Base-by-base conservation (phyloP, 1,139 yeast species). In the Zygoascus sp. region DNA sequence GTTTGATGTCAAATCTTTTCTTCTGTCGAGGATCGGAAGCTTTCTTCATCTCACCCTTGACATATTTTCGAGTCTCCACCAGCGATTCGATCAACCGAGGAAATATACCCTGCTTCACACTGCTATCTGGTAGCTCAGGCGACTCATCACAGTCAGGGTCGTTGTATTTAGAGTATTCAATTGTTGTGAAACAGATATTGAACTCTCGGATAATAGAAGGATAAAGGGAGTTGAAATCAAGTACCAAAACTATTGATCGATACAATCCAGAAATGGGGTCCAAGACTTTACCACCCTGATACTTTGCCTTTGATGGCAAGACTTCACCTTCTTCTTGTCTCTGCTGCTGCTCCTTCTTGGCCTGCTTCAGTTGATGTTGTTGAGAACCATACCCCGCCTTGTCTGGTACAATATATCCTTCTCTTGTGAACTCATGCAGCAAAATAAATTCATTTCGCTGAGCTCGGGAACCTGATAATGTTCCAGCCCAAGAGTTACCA, bases 141-240 rank as follows among this genome's bases (percentile, higher is more conserved):
- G 80, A 83, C 46, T 80, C 83, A 15, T 79, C 83, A 10, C 39
- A 37, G 52, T 80, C 82, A 13, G 72, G 73, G 20, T 75, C 73
- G 42, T 50, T 49, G 51, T 59, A 56, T 7, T 74, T 68, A 40
- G 83, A 77, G 62, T 97, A 74, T 17, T 83, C 83, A 25, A 94
- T 95, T 0, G 99, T 94, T 1, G 98, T 92, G 69, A 94, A 94
- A 69, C 98, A 94, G 56, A 94, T 92, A 62, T 94, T 94, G 66
- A 77, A 92, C 67, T 94, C 99, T 67, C 92, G 98, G 58, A 94
- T 94, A 59, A 94, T 90, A 57, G 96, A 86, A 19, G 99, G 99
- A 65, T 94, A 94, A 70, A 94, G 76, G 41, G 97, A 88, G 69
- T 94, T 94, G 81, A 92, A 94, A 69, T 94, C 99, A 97, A 94